These are phyloP conservation scores for Taphrina deformans DNA, from an alignment of 1,139 yeast species.

Conservation along the genomic window DNA sequence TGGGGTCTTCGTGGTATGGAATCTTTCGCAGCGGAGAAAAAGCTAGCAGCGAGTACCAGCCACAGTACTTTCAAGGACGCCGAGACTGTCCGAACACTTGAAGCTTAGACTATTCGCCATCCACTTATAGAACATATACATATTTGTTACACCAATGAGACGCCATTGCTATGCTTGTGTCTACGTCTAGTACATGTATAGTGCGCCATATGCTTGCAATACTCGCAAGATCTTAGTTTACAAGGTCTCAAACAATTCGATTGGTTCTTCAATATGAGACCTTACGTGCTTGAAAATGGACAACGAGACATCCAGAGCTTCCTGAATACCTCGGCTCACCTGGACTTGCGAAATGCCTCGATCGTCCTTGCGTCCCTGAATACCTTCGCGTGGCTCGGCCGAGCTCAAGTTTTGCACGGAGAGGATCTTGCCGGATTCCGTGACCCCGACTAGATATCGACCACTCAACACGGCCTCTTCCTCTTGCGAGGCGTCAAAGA, in stretches of 20 bases:
- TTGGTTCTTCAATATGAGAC: constrained; percentile 26
- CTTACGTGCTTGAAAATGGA: constrained; percentile 23
- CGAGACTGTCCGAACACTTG: constrained; percentile 14
- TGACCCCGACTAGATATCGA: constrained; percentile 14
- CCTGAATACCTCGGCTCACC: constrained; percentile 15
- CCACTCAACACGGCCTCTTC: constrained; percentile 22
- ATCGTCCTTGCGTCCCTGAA: constrained; percentile 20
- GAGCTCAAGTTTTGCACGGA: constrained; percentile 3
- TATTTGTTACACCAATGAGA: background rate
- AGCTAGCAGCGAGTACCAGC: background rate
- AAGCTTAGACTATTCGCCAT: background rate
- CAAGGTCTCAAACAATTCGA: constrained; percentile 14
- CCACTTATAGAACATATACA: background rate
- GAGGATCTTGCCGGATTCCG: constrained; percentile 11
- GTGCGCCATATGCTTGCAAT: too few species aligned
- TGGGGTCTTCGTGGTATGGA: constrained; percentile 77
- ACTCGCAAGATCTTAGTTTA: too few species aligned
- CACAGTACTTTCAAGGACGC: constrained; percentile 17
- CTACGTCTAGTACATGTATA: background rate
- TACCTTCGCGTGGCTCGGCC: constrained; percentile 17
- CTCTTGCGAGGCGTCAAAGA: constrained; percentile 20
- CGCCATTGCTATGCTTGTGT: background rate
- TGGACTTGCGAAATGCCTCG: constrained; percentile 7
- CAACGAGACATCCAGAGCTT: constrained; percentile 16
- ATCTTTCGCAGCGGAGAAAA: constrained; percentile 47